Evolutionary conservation across 805 yeast genomes (phyloP).

Genomic region (Sugiyamaella mastotermitis): DNA sequence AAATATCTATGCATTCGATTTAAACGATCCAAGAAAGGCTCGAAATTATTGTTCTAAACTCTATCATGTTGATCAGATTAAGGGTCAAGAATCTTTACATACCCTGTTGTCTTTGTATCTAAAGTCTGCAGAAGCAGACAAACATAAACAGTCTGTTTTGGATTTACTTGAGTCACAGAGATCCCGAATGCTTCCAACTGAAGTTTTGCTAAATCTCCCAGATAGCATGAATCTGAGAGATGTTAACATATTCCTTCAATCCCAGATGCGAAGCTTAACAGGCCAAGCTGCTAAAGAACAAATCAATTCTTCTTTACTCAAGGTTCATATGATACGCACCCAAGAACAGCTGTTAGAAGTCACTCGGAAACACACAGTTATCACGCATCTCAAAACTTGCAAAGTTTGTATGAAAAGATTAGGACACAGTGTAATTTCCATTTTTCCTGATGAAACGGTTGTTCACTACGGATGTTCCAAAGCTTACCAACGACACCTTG

Average conservation of each 20-base stretch:
- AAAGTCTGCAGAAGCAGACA: conserved; percentile 2
- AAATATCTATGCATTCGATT: conserved; percentile 50
- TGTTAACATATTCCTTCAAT: conserved; percentile 40
- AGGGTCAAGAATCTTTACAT: conserved; percentile 44
- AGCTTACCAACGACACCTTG: conserved; percentile 15
- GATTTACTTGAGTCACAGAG: conserved; percentile 41
- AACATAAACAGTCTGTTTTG: conserved; percentile 35
- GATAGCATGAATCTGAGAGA: conserved; percentile 38
- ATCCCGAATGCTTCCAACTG: conserved; percentile 39
- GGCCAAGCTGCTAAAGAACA: conserved; percentile 36
- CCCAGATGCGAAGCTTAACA: conserved; percentile 39
- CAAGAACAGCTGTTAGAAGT: conserved; percentile 38
- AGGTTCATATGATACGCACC: conserved; percentile 46
- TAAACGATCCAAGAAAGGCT: conserved; percentile 54
- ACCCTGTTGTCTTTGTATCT: conserved; percentile 41
- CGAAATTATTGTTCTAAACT: conserved; percentile 53
- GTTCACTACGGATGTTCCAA: conserved; percentile 54
- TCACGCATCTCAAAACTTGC: conserved; percentile 48
- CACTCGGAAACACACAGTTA: conserved; percentile 32
- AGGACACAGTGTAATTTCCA: conserved; percentile 49
- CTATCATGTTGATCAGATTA: conserved; percentile 31
- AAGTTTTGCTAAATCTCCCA: conserved; percentile 50
- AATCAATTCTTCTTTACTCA: conserved; percentile 44
- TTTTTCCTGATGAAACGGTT: conserved; percentile 38
- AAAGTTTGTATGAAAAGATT: conserved; percentile 51